Conservation (phyloP, 2,329 filamentous ascomycete species). For the Clarireedia monteithiana region DNA sequence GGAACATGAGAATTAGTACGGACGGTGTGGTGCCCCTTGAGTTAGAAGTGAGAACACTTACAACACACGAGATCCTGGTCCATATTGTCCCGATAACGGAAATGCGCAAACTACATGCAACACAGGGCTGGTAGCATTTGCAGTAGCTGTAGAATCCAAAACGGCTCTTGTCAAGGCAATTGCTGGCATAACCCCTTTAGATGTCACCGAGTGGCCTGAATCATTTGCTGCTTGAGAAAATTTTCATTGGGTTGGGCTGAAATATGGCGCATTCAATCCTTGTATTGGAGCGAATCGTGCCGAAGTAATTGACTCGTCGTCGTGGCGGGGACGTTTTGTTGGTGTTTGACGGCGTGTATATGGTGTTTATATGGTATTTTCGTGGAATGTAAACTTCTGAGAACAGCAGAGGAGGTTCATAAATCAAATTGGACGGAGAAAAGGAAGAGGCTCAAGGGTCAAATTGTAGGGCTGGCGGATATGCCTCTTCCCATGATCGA, state of each 20-base stretch:
- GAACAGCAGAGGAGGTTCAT: not conserved
- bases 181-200: not conserved
- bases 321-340: too few relatives aligned
- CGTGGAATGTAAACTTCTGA: not conserved
- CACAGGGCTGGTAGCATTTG: conserved; percentile 17
- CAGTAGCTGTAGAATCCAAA: not conserved
- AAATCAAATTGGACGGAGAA: not conserved
- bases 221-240: too few relatives aligned
- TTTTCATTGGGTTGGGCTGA: not conserved
- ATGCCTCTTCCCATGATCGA: too few relatives aligned
- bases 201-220: not conserved
- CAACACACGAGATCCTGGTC: conserved; percentile 44
- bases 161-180: not conserved
- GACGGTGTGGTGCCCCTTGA: not conserved
- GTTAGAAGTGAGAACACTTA: conserved; percentile 28
- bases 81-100: conserved; percentile 50
- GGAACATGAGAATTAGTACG: not conserved
- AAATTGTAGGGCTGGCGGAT: too few relatives aligned
- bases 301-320: too few relatives aligned
- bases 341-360: too few relatives aligned
- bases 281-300: too few relatives aligned
- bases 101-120: conserved; percentile 47
- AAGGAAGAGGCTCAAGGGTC: too few relatives aligned
- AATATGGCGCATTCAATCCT: not conserved
- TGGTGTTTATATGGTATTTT: not conserved